These are phyloP conservation scores for Penicillium sclerotiorum DNA, from an alignment of 2,329 filamentous ascomycete species.

Conservation along the genomic window DNA sequence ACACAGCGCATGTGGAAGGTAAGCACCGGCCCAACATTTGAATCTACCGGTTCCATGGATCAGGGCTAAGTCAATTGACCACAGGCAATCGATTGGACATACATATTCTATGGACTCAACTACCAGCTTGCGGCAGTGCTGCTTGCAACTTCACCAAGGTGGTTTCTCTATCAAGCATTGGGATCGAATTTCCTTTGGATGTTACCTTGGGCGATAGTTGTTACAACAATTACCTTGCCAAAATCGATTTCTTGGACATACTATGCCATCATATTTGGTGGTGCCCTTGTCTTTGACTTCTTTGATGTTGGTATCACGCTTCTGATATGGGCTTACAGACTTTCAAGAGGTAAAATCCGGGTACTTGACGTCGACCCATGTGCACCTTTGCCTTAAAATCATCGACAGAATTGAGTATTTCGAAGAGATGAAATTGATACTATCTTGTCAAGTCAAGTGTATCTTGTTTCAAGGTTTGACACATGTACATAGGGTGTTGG, in stretches of 20 bases:
- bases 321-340: neutral
- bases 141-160: conserved; percentile 64
- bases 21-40: neutral
- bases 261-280: conserved; percentile 4
- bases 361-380: no score
- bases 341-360: neutral
- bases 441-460: no score
- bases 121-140: conserved; percentile 64
- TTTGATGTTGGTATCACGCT: neutral
- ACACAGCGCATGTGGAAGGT: conserved; percentile 67
- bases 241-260: neutral
- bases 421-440: no score
- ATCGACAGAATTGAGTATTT: no score
- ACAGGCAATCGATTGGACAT: conserved; percentile 14
- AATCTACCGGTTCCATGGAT: neutral
- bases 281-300: conserved; percentile 2
- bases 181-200: conserved; percentile 6
- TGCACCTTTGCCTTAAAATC: no score
- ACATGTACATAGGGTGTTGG: no score
- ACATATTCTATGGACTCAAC: conserved; percentile 18
- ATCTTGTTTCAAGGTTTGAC: no score
- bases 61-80: neutral
- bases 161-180: conserved; percentile 57
- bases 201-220: conserved; percentile 7
- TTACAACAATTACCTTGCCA: neutral